Conservation (phyloP, 164 flowering plant genomes). For the Vitis cinerea region DNA sequence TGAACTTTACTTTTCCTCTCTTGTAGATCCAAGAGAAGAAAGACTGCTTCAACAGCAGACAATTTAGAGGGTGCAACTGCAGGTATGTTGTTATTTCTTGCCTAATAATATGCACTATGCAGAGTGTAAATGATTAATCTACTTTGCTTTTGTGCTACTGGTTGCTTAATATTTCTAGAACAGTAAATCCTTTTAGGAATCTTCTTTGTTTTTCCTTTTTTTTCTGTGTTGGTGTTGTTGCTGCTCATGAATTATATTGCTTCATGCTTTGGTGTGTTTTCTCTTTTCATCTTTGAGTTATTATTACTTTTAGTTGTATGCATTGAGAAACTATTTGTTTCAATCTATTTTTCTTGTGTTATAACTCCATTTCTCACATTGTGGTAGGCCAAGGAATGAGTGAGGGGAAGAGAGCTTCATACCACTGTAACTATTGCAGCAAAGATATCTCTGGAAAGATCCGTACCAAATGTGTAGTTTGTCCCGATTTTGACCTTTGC, state of each 20-base stretch:
- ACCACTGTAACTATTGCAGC: slow-evolving; percentile 69
- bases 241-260: too few species aligned
- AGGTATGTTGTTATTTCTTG: slow-evolving; percentile 18
- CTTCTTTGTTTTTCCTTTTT: too few species aligned
- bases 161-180: too few species aligned
- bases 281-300: too few species aligned
- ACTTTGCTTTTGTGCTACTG: too few species aligned
- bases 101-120: not conserved
- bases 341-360: too few species aligned
- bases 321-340: too few species aligned
- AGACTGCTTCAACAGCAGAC: slow-evolving; percentile 33
- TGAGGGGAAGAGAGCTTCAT: slow-evolving; percentile 46
- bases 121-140: too few species aligned
- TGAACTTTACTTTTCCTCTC: not conserved
- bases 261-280: too few species aligned
- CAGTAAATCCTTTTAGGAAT: too few species aligned
- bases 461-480: slow-evolving; percentile 56
- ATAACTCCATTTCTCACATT: not conserved
- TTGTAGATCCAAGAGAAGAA: slow-evolving; percentile 48
- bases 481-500: slow-evolving; percentile 78
- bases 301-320: too few species aligned
- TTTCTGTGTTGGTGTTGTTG: too few species aligned
- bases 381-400: slow-evolving; percentile 30
- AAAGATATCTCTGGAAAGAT: slow-evolving; percentile 59
- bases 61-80: slow-evolving; percentile 26